phyloP scores from a whole-genome alignment of 352 stramenopile species.

The Phytophthora brassicae region DNA sequence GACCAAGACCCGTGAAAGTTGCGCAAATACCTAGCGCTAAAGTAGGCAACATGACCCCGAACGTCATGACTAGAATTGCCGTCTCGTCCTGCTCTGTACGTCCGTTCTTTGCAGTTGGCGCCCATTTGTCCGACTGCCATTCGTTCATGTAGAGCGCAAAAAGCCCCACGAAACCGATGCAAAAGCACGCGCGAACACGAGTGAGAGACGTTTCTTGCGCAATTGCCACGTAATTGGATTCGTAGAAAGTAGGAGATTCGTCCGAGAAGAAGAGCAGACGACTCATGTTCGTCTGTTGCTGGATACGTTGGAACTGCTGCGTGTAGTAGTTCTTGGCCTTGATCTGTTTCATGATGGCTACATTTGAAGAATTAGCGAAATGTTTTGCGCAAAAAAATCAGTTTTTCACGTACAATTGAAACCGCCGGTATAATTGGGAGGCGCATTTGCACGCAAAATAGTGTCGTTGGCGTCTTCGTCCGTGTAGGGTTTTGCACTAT shows the following conservation, averaged over 20 bases:
- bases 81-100: conserved; percentile 47
- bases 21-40: conserved; percentile 56
- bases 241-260: conserved; percentile 56
- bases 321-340: conserved; percentile 80
- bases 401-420: conserved; percentile 45
- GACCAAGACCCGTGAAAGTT: conserved; percentile 52
- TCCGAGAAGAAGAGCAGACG: conserved; percentile 65
- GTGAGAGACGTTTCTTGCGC: conserved; percentile 48
- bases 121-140: conserved; percentile 46
- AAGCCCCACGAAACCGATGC: conserved; percentile 59
- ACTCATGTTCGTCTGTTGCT: conserved; percentile 75
- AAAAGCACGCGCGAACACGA: conserved; percentile 66
- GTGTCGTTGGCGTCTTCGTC: conserved; percentile 65
- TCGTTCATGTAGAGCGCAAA: conserved; percentile 59
- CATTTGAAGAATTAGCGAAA: background rate
- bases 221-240: conserved; percentile 62
- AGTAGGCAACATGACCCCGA: conserved; percentile 57
- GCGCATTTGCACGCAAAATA: conserved; percentile 66
- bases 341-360: conserved; percentile 82
- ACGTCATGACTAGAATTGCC: conserved; percentile 53
- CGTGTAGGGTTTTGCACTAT: conserved; percentile 42
- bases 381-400: background rate
- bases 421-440: conserved; percentile 61
- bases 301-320: conserved; percentile 77
- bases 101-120: conserved; percentile 23